Evolutionary conservation across 116 monocot genomes (phyloP).

Genomic region (Papilionanthe hybrid): DNA sequence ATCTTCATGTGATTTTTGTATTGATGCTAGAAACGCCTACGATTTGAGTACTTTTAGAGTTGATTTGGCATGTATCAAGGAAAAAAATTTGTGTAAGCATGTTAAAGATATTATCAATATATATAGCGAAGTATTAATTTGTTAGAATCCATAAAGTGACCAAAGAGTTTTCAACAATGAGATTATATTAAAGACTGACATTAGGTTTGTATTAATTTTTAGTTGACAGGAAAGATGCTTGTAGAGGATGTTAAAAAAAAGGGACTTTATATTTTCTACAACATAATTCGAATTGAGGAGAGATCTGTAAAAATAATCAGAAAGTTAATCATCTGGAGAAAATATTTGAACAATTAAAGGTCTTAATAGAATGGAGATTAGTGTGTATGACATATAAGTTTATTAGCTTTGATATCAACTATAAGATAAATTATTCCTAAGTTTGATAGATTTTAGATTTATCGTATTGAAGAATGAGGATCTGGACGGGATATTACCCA

Average conservation of each 20-base stretch:
- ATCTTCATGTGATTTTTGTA: not conserved
- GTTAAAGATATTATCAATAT: not conserved
- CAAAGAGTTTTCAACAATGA: too few species aligned
- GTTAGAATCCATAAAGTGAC: too few species aligned
- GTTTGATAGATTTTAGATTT: not conserved
- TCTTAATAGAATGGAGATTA: not conserved
- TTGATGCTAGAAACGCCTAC: not conserved
- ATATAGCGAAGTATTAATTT: not conserved
- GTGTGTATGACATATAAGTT: not conserved
- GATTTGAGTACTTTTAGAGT: not conserved
- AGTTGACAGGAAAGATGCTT: too few species aligned
- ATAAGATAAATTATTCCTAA: not conserved
- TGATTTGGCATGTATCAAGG: not conserved
- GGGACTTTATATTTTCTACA: too few species aligned
- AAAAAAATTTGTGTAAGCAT: not conserved
- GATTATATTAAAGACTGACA: too few species aligned
- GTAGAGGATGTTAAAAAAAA: too few species aligned
- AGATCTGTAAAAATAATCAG: too few species aligned
- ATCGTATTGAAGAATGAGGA: not conserved
- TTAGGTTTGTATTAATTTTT: too few species aligned
- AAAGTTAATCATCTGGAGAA: too few species aligned
- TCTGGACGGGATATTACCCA: not conserved
- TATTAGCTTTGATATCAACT: not conserved
- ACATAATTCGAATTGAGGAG: too few species aligned
- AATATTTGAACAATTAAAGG: too few species aligned